Conservation (phyloP, 177 flowering plant species). For the Vitis hybrid region DNA sequence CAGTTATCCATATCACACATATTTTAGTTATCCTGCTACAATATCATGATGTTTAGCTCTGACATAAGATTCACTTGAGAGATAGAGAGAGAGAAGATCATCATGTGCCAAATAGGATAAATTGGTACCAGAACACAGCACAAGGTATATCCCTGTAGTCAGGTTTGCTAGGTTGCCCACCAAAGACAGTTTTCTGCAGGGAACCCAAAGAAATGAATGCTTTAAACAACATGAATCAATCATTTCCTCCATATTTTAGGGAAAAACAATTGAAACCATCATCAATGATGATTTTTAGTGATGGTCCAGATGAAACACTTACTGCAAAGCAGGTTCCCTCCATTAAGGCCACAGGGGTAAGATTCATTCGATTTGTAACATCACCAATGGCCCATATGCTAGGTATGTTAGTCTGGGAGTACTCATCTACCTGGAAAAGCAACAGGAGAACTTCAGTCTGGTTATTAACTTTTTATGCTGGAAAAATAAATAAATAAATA, state of each 20-base stretch:
- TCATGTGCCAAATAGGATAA: background rate
- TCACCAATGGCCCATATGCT: slow-evolving; percentile 99
- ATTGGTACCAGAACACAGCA: slow-evolving; percentile 84
- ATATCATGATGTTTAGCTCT: no score
- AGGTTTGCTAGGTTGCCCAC: slow-evolving; percentile 72
- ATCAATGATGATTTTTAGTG: background rate
- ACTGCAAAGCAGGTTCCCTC: slow-evolving; percentile 94
- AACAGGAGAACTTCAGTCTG: background rate
- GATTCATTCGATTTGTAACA: slow-evolving; percentile 95
- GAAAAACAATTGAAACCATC: slow-evolving; percentile 2
- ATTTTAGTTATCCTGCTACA: no score
- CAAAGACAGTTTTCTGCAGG: slow-evolving; percentile 92
- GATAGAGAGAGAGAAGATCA: background rate
- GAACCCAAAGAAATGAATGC: slow-evolving; percentile 8
- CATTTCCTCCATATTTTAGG: background rate
- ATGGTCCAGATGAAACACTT: slow-evolving; percentile 26
- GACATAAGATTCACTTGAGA: no score
- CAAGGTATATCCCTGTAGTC: slow-evolving; percentile 72
- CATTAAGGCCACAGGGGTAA: slow-evolving; percentile 98
- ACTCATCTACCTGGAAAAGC: slow-evolving; percentile 78
- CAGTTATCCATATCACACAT: no score
- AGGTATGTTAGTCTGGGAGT: slow-evolving; percentile 76
- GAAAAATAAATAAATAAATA: background rate
- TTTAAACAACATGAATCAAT: background rate
- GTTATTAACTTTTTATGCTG: background rate